Percentiles rank a stretch among this genome's conserved stretches.
These are phyloP conservation scores for Tripterygium wilfordii DNA, from an alignment of 177 flowering plant species.

Conservation along the genomic window DNA sequence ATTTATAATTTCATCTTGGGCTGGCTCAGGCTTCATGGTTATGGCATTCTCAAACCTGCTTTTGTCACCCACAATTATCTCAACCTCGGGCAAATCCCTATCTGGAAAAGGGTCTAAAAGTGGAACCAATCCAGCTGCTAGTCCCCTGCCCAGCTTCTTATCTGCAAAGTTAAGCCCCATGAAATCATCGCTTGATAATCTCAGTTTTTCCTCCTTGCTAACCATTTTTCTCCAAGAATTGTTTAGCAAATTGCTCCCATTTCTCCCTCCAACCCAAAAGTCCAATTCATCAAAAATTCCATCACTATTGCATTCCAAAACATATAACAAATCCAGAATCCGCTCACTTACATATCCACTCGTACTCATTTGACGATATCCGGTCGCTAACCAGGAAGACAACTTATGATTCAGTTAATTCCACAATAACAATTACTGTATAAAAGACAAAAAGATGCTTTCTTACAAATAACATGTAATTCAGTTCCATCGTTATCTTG, in stretches of 20 bases:
- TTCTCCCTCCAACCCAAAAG: slow-evolving; percentile 22
- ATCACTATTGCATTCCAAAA: no score
- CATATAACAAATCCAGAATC: no score
- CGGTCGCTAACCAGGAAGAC: no score
- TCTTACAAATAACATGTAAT: no score
- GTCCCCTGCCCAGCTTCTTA: slow-evolving; percentile 60
- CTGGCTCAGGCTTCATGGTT: slow-evolving; percentile 12
- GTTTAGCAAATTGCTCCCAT: slow-evolving; percentile 13
- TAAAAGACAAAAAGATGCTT: no score
- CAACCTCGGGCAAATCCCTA: slow-evolving; percentile 69
- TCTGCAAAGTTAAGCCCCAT: slow-evolving; percentile 73
- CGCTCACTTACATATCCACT: no score
- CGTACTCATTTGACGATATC: no score
- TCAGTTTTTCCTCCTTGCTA: slow-evolving; percentile 34
- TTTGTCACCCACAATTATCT: slow-evolving; percentile 68
- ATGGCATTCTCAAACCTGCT: slow-evolving; percentile 47
- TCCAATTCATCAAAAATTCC: neutral
- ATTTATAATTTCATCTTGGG: slow-evolving; percentile 36
- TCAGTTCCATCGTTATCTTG: no score
- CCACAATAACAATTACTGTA: no score
- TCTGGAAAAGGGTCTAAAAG: slow-evolving; percentile 47
- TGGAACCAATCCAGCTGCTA: slow-evolving; percentile 80
- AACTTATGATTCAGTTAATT: no score
- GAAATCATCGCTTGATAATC: slow-evolving; percentile 65
- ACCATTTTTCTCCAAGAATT: slow-evolving; percentile 14